Base-by-base conservation (phyloP, 2,329 filamentous ascomycete species). In the Sclerotinia trifoliorum region DNA sequence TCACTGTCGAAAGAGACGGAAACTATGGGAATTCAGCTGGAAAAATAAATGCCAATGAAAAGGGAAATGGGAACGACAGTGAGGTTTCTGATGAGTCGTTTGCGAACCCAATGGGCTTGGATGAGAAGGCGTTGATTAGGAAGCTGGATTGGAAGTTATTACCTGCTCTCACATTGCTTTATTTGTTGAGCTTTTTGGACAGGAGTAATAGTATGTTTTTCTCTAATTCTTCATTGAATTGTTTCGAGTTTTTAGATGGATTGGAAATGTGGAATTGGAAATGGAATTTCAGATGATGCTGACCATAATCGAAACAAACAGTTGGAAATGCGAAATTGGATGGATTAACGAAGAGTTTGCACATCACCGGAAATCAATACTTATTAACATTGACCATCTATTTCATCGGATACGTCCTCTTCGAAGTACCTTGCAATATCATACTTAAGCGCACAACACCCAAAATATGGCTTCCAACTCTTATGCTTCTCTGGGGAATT, bases 331-430 rank as follows among this genome's bases (percentile, higher is more conserved):
- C 85, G 0, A 81, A 81, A 61, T 82, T 88, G 24, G 85, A 87
- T 71, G 85, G 85, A 39, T 80, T 88, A 58, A 77, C 83, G 0
- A 77, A 74, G 5, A 84, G 87, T 71, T 70, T 87, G 4, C 65
- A 82, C 57, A 86, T 86, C 79, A 83, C 83, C 35, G 86, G 84
- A 0, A 84, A 88, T 57, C 82, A 90, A 72, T 91, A 91, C 68
- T 80, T 90, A 0, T 88, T 85, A 0, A 86, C 87, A 1, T 75
- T 91, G 52, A 90, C 88, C 0, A 76, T 91, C 0, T 91, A 90
- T 76, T 91, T 91, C 74, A 79, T 87, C 52, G 84, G 84, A 55
- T 87, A 75, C 72, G 75, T 86, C 1, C 73, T 86, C 15, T 87
- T 87, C 54, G 85, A 87, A 83, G 81, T 89, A 7, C 86, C 86